Evolutionary conservation across 805 yeast genomes (phyloP).

Genomic region (Sugiyamaella qingdaonensis): DNA sequence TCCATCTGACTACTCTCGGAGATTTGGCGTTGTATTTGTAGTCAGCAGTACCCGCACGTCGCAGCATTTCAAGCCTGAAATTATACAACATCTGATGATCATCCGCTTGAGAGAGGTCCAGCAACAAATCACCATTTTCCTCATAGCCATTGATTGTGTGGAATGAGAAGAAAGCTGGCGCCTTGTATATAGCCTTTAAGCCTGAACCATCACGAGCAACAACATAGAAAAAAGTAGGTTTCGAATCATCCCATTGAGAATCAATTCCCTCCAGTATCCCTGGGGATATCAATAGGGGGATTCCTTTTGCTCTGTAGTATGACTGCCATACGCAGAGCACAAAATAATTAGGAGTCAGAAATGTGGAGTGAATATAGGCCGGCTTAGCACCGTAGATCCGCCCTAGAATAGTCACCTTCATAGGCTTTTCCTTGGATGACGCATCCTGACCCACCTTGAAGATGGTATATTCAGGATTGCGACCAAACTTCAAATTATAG

Average conservation of each 20-base stretch:
- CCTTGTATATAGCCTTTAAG: background rate
- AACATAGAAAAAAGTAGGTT: background rate
- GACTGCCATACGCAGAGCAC: slow-evolving; percentile 1
- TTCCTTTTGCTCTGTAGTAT: background rate
- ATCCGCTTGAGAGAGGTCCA: background rate
- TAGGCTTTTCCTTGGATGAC: background rate
- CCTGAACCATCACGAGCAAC: background rate
- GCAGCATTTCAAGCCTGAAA: background rate
- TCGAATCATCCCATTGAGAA: background rate
- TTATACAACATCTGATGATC: background rate
- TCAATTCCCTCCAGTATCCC: background rate
- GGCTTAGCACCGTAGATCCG: background rate
- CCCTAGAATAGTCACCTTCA: background rate
- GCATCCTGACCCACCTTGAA: background rate
- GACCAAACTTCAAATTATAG: slow-evolving; percentile 1
- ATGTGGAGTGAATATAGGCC: background rate
- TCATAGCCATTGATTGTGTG: slow-evolving; percentile 1
- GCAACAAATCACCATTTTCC: background rate
- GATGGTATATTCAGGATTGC: background rate
- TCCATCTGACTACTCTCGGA: background rate
- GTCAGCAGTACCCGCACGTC: background rate
- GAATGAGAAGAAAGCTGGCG: background rate
- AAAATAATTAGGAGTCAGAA: background rate
- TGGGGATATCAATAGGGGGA: background rate
- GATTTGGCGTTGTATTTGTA: background rate